These are phyloP conservation scores for Beauveria caledonica DNA, from an alignment of 2,329 filamentous ascomycete species.

Conservation along the genomic window DNA sequence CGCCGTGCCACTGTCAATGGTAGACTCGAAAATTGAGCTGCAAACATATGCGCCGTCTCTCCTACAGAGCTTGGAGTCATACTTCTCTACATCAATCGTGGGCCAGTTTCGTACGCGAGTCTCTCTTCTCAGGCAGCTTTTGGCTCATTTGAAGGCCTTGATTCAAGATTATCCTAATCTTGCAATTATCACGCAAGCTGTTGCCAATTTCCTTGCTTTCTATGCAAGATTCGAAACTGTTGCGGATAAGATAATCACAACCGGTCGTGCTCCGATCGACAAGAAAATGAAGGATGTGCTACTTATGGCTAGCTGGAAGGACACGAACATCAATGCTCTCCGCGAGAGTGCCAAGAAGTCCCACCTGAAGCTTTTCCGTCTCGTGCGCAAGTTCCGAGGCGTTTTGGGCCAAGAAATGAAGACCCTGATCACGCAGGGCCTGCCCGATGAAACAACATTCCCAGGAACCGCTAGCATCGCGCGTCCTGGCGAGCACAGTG, in stretches of 20 bases:
- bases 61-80: conserved; percentile 67
- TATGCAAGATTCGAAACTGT: conserved; percentile 62
- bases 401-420: conserved; percentile 71
- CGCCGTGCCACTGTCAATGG: conserved; percentile 61
- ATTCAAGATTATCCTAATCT: conserved; percentile 50
- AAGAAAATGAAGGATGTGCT: conserved; percentile 92
- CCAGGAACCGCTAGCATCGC: conserved; percentile 15
- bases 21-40: conserved; percentile 50
- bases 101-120: conserved; percentile 75
- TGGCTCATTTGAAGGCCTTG: conserved; percentile 57
- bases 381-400: conserved; percentile 82
- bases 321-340: conserved; percentile 86
- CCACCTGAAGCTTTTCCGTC: conserved; percentile 83
- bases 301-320: conserved; percentile 92
- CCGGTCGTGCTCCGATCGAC: conserved; percentile 68
- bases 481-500: neutral
- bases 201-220: conserved; percentile 70
- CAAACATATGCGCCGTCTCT: conserved; percentile 58
- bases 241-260: conserved; percentile 55
- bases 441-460: conserved; percentile 41
- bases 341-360: conserved; percentile 84
- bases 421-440: conserved; percentile 49
- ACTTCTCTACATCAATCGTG: conserved; percentile 69
- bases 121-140: conserved; percentile 56
- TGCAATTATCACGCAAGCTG: conserved; percentile 49